phyloP scores from a whole-genome alignment of 306 rosid species.

The Heteromeles arbutifolia region DNA sequence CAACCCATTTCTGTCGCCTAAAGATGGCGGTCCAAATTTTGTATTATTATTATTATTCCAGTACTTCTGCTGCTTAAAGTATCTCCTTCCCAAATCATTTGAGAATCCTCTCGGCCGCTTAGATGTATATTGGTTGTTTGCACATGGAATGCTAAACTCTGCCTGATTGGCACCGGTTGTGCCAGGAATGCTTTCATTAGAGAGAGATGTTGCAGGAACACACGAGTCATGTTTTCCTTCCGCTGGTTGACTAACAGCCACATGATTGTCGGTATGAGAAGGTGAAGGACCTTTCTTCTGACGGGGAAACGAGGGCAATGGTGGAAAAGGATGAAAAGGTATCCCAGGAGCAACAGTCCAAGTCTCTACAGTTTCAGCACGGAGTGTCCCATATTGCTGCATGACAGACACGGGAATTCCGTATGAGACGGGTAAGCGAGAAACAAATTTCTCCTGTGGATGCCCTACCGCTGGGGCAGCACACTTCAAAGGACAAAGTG shows the following conservation, averaged over 20 bases:
- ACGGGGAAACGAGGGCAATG: constrained; percentile 63
- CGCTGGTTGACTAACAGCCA: constrained; percentile 25
- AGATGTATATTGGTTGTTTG: constrained; percentile 20
- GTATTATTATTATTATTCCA: constrained; percentile 35
- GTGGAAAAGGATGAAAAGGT: constrained; percentile 93
- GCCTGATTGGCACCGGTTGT: constrained; percentile 41
- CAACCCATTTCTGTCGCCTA: constrained; percentile 38
- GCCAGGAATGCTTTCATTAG: constrained; percentile 50
- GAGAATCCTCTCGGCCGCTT: constrained; percentile 57
- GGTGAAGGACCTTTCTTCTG: constrained; percentile 35
- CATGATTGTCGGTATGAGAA: constrained; percentile 20
- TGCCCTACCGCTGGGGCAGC: constrained; percentile 43
- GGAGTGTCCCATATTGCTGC: constrained; percentile 58
- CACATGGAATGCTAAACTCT: constrained; percentile 19
- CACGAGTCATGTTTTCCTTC: constrained; percentile 31
- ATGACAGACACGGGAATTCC: constrained; percentile 71
- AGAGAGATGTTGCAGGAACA: constrained; percentile 27
- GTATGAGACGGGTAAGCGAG: constrained; percentile 67
- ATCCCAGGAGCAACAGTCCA: constrained; percentile 83
- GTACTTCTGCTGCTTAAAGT: constrained; percentile 78
- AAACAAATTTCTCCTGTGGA: constrained; percentile 67
- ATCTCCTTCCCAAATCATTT: constrained; percentile 51
- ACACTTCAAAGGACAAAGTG: constrained; percentile 24
- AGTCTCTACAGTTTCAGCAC: constrained; percentile 41
- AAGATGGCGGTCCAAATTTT: constrained; percentile 52